Evolutionary conservation across 2,329 filamentous ascomycete species (phyloP), one percentile per base, ranked within the genome.

Genomic region (Boeremia lycopersici): DNA sequence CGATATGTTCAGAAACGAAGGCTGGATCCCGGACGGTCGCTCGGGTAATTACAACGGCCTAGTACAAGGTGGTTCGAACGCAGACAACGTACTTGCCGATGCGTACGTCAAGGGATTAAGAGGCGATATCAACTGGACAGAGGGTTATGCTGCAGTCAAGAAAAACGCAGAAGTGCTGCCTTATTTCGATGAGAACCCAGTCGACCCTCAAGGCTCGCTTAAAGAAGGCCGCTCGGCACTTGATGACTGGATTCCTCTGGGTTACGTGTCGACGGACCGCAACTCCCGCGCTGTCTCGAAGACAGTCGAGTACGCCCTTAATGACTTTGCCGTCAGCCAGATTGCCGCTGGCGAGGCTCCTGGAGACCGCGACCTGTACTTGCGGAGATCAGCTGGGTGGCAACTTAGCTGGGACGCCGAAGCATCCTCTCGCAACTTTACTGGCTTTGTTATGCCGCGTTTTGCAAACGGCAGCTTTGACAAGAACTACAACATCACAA

Each of bases 1-100:
- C 28, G 87, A 90, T 48, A 89, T 85, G 51, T 74, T 70, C 60
- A 73, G 67, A 50, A 49, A 89, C 59, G 82, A 89, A 62, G 89
- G 89, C 0, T 90, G 84, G 75, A 73, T 91, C 1, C 89, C 89
- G 0, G 89, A 92, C 67, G 90, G 88, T 48, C 83, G 88, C 25
- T 71, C 67, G 23, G 71, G 72, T 2, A 73, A 74, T 38, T 74
- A 74, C 45, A 91, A 91, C 84, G 86, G 83, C n/a, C 75, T 74
- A 0, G 70, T 74, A 0, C 72, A 74, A 33, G 72, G 72, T 30
- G 72, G 72, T 6, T 73, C 70, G 0, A 74, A 74, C 34, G 70
- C 65, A 2, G 72, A 74, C 26, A 74, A 74, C 26, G 69, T 91
- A 0, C 76, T 91, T 2, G 86, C 84, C 0, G 89, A 91, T 64